Percentiles rank a stretch among this genome's conserved stretches.
These are phyloP conservation scores for Fistulinella staudtii DNA, from an alignment of 1,284 basidiomycete genomes.

Conservation along the genomic window DNA sequence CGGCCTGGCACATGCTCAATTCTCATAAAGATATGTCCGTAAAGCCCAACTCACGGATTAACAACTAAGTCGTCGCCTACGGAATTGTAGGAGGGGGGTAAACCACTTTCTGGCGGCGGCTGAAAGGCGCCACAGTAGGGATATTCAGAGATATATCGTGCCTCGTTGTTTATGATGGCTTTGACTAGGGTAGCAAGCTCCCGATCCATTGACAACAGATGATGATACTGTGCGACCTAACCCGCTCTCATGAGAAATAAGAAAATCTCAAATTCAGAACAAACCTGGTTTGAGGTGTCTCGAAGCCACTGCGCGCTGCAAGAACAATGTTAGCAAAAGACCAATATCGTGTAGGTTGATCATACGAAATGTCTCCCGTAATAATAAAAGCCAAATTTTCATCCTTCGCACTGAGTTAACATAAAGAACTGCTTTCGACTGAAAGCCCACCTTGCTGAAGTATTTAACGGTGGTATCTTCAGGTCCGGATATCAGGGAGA, in stretches of 20 bases:
- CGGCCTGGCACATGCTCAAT: conserved; percentile 39
- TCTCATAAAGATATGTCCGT: not conserved
- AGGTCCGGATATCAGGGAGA: not conserved
- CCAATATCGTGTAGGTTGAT: conserved; percentile 13
- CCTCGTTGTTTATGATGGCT: conserved; percentile 74
- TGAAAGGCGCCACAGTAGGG: conserved; percentile 78
- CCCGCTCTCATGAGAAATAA: conserved; percentile 6
- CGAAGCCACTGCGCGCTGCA: conserved; percentile 65
- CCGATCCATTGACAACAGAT: conserved; percentile 51
- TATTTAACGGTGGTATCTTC: conserved; percentile 74
- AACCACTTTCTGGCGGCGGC: conserved; percentile 67
- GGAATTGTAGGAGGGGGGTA: conserved; percentile 61
- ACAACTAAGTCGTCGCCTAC: conserved; percentile 43
- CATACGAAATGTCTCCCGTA: conserved; percentile 75
- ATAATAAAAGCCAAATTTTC: conserved; percentile 74
- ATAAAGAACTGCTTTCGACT: not conserved
- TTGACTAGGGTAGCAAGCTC: conserved; percentile 62
- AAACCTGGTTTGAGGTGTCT: conserved; percentile 71
- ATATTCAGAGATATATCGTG: conserved; percentile 65
- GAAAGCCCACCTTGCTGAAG: conserved; percentile 48
- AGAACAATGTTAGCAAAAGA: conserved; percentile 6
- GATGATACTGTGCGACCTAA: conserved; percentile 66
- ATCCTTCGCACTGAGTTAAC: conserved; percentile 31
- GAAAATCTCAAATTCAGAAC: conserved; percentile 7
- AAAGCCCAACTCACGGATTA: no score